Evolutionary conservation across 371 early-diverging fungal species (phyloP).

Genomic region (Mucor piriformis): DNA sequence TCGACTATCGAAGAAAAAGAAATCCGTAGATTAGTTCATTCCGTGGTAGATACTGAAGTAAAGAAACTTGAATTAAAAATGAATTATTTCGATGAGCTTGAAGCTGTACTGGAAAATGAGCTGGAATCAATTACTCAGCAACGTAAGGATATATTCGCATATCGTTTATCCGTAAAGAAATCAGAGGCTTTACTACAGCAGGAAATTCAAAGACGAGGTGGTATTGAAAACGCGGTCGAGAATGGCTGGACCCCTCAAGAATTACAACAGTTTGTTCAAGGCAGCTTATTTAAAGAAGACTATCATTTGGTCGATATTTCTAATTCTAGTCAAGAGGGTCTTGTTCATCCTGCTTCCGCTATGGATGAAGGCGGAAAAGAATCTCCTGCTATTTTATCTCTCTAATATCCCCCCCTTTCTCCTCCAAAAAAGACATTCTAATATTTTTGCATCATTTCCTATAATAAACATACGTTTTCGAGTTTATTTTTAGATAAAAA

Average conservation of each 20-base stretch:
- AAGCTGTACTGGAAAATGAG: constrained; percentile 84
- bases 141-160: constrained; percentile 78
- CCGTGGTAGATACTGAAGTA: constrained; percentile 83
- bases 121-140: constrained; percentile 81
- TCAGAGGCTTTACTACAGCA: constrained; percentile 54
- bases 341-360: constrained; percentile 21
- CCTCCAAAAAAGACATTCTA: background rate
- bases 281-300: constrained; percentile 39
- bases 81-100: constrained; percentile 90
- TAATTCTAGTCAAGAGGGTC: constrained; percentile 11
- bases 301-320: constrained; percentile 30
- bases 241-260: constrained; percentile 44
- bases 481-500: constrained; percentile 15
- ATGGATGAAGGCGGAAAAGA: constrained; percentile 40
- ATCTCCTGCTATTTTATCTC: constrained; percentile 31
- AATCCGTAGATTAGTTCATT: constrained; percentile 75
- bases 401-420: constrained; percentile 6
- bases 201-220: constrained; percentile 49
- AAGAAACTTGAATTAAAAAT: constrained; percentile 90
- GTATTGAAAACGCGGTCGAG: constrained; percentile 37
- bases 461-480: background rate
- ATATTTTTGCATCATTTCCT: background rate
- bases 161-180: constrained; percentile 71
- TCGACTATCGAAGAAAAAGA: constrained; percentile 80
- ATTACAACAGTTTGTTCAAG: constrained; percentile 42